Conservation (phyloP, 805 yeast genomes). For the Vanderwaltozyma verrucispora region DNA sequence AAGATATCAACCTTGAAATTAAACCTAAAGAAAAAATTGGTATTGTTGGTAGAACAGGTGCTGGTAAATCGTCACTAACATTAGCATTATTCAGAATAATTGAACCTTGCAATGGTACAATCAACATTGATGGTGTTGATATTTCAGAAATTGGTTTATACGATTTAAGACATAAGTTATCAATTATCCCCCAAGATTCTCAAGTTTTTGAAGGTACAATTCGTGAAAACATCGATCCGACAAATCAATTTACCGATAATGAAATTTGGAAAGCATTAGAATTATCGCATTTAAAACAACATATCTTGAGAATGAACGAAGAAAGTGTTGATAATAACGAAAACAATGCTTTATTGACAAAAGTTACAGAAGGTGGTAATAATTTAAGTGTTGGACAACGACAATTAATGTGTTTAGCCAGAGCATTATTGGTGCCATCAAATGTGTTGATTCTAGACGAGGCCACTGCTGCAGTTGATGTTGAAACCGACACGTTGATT, state of each 20-base stretch:
- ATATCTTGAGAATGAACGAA: constrained; percentile 43
- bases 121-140: constrained; percentile 60
- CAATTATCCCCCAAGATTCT: constrained; percentile 90
- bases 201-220: constrained; percentile 84
- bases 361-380: constrained; percentile 56
- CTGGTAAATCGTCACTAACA: constrained; percentile 84
- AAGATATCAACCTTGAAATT: constrained; percentile 52
- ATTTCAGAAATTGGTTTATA: constrained; percentile 60
- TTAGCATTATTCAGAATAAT: constrained; percentile 77
- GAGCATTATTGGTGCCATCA: constrained; percentile 58
- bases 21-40: constrained; percentile 79
- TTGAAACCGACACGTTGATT: constrained; percentile 66
- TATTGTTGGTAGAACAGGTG: constrained; percentile 95
- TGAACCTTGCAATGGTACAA: constrained; percentile 62
- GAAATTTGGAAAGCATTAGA: constrained; percentile 75
- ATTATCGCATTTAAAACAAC: constrained; percentile 65
- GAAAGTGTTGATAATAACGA: constrained; percentile 29
- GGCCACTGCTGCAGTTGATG: constrained; percentile 86
- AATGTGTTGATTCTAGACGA: constrained; percentile 67
- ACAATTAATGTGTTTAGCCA: constrained; percentile 70
- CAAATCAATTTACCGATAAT: constrained; percentile 54
- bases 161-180: constrained; percentile 66
- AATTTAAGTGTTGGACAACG: constrained; percentile 71
- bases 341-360: constrained; percentile 31
- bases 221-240: constrained; percentile 82